A percentile compares a stretch with the other conserved stretches of the same genome.
Conservation (phyloP, 768 basidiomycete genomes). For the Mrakia blollopis region DNA sequence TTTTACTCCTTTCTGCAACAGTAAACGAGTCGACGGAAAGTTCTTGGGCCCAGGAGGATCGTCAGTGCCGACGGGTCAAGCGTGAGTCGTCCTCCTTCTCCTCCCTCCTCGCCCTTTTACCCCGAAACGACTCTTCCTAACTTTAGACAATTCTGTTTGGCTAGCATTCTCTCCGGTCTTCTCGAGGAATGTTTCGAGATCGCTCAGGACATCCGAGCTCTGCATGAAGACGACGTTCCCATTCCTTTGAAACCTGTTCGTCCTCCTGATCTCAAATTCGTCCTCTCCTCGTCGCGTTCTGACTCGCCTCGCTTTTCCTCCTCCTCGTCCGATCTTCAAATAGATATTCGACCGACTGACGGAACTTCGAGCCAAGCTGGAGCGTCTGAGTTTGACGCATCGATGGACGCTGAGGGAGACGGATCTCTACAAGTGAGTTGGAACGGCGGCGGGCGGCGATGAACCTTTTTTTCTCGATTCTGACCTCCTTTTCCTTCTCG, state of each 20-base stretch:
- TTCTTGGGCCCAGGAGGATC: conserved; percentile 82
- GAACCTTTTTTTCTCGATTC: too few species aligned
- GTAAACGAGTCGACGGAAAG: conserved; percentile 91
- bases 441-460: not conserved
- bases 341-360: conserved; percentile 80
- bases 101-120: not conserved
- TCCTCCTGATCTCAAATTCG: not conserved
- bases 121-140: not conserved
- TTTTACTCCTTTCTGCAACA: not conserved
- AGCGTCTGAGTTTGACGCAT: conserved; percentile 87
- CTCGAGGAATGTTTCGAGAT: conserved; percentile 97
- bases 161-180: conserved; percentile 68
- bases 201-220: conserved; percentile 84
- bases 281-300: not conserved
- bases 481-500: conserved; percentile 13
- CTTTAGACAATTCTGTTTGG: not conserved
- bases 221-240: conserved; percentile 66
- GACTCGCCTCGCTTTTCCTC: not conserved
- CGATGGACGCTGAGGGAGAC: conserved; percentile 91
- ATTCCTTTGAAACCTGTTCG: conserved; percentile 66
- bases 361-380: conserved; percentile 79
- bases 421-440: conserved; percentile 46
- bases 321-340: not conserved
- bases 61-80: conserved; percentile 83
- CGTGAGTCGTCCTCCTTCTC: conserved; percentile 40